Evolutionary conservation across 306 rosid species (phyloP).

Genomic region (Vigna angularis): DNA sequence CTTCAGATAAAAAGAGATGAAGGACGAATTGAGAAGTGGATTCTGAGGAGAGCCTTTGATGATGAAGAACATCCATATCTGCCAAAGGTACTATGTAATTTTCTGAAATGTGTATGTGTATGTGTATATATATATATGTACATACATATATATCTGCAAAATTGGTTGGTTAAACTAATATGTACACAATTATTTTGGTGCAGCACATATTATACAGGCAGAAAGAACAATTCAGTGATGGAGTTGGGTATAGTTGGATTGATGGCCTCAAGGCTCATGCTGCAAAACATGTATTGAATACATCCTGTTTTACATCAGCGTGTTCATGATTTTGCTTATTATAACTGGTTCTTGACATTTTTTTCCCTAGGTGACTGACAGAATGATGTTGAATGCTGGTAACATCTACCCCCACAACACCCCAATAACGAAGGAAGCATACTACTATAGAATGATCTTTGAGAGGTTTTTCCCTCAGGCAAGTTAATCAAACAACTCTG

Average conservation of each 20-base stretch:
- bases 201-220: conserved; percentile 95
- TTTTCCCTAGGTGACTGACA: conserved; percentile 70
- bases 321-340: conserved; percentile 28
- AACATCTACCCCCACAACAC: conserved; percentile 89
- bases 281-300: conserved; percentile 70
- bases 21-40: conserved; percentile 93
- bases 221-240: conserved; percentile 97
- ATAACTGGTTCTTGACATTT: conserved; percentile 16
- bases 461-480: conserved; percentile 98
- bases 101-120: background rate
- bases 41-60: conserved; percentile 90
- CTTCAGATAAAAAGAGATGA: conserved; percentile 72
- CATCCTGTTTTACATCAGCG: background rate
- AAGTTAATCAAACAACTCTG: conserved; percentile 33
- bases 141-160: background rate
- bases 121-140: too few relatives aligned
- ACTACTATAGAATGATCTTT: conserved; percentile 91
- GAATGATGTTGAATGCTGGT: conserved; percentile 84
- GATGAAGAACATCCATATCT: conserved; percentile 90
- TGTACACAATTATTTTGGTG: conserved; percentile 39
- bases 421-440: conserved; percentile 87
- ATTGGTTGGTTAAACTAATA: conserved; percentile 31
- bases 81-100: conserved; percentile 71
- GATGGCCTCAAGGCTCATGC: conserved; percentile 95
- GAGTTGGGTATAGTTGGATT: conserved; percentile 98